phyloP scores from a whole-genome alignment of 352 stramenopile genomes.

The Globisporangium heterothallicum region DNA sequence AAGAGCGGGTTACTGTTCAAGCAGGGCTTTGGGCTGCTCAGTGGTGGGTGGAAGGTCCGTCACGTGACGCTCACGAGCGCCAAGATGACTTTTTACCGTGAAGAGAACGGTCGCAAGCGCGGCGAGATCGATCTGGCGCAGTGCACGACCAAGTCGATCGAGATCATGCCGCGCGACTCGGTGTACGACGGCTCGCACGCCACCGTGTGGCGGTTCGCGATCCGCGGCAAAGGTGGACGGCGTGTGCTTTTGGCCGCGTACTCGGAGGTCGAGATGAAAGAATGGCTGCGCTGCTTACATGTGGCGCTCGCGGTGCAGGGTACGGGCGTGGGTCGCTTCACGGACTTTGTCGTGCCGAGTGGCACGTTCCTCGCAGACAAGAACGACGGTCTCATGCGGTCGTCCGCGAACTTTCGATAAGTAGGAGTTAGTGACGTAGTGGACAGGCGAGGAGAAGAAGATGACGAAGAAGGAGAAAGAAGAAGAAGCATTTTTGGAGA shows the following conservation, averaged over 20 bases:
- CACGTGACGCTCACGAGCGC: constrained; percentile 58
- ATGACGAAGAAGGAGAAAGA: neutral
- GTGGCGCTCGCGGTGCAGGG: constrained; percentile 58
- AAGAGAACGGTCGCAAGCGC: constrained; percentile 62
- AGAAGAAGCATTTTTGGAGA: too few relatives aligned
- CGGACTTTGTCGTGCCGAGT: constrained; percentile 61
- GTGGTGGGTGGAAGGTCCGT: constrained; percentile 74
- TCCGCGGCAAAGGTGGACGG: constrained; percentile 47
- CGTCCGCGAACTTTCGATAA: constrained; percentile 38
- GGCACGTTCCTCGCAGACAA: constrained; percentile 58
- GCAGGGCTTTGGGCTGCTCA: constrained; percentile 51
- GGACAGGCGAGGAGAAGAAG: constrained; percentile 9
- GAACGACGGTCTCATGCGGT: constrained; percentile 43
- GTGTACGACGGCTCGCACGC: constrained; percentile 66
- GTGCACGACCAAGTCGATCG: constrained; percentile 57
- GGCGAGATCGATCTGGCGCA: constrained; percentile 71
- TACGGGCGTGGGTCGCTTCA: constrained; percentile 49
- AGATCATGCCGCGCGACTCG: constrained; percentile 81
- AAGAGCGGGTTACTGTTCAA: constrained; percentile 75
- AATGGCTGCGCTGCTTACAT: constrained; percentile 77
- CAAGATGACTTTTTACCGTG: constrained; percentile 68
- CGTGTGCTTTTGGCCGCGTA: constrained; percentile 73
- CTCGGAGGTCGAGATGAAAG: constrained; percentile 79
- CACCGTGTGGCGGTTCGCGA: constrained; percentile 80
- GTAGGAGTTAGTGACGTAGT: constrained; percentile 6